phyloP scores from a whole-genome alignment of 2,329 filamentous ascomycete genomes.

The Dactylellina parvicollis region DNA sequence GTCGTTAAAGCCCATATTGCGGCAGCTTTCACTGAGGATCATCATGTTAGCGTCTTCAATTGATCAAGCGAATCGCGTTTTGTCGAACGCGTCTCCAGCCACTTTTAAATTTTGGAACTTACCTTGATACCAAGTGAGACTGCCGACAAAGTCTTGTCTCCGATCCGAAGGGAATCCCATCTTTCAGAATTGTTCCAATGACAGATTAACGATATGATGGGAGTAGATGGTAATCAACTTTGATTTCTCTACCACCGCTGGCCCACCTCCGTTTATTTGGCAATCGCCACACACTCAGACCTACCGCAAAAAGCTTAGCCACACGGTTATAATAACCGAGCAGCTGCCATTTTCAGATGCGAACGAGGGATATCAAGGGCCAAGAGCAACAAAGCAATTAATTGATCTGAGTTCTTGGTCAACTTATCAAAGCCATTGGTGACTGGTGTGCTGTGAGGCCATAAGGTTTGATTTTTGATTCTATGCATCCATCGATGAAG shows the following conservation, averaged over 20 bases:
- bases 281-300: too few relatives aligned
- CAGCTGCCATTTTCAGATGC: not conserved
- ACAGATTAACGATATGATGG: not conserved
- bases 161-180: not conserved
- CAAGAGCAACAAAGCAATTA: too few relatives aligned
- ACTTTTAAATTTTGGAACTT: not conserved
- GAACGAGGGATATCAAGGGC: too few relatives aligned
- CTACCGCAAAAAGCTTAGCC: constrained; percentile 13
- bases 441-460: too few relatives aligned
- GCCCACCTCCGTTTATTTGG: not conserved
- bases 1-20: constrained; percentile 20
- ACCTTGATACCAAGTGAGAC: not conserved
- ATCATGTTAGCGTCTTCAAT: not conserved
- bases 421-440: too few relatives aligned
- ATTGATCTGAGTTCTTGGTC: too few relatives aligned
- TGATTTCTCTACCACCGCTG: not conserved
- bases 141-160: not conserved
- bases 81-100: not conserved
- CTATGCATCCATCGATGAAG: too few relatives aligned
- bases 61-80: not conserved
- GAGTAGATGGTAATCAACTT: not conserved
- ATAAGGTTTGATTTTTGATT: too few relatives aligned
- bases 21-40: not conserved
- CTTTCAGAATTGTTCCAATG: not conserved
- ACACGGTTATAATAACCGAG: not conserved